phyloP scores from a whole-genome alignment of 2,329 filamentous ascomycete species.

The Decorospora gaudefroyi region DNA sequence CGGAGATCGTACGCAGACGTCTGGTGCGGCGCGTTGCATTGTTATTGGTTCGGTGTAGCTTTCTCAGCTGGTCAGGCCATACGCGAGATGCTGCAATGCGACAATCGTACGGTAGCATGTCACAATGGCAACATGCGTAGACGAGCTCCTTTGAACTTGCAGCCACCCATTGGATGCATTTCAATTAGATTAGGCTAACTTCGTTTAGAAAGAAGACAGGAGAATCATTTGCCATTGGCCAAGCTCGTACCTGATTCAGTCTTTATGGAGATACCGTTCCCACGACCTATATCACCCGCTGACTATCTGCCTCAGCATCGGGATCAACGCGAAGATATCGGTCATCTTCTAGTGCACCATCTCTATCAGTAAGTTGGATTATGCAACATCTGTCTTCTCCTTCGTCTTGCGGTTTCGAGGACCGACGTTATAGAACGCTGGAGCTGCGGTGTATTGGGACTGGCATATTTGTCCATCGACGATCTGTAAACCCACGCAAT shows the following conservation, averaged over 20 bases:
- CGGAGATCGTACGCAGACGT: slow-evolving; percentile 1
- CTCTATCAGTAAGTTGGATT: too few species aligned
- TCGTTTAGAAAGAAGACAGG: neutral
- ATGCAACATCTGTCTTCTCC: too few species aligned
- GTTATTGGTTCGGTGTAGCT: neutral
- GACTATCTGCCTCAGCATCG: too few species aligned
- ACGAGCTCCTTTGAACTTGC: neutral
- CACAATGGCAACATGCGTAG: neutral
- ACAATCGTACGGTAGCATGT: neutral
- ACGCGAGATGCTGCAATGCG: neutral
- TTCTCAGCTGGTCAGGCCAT: neutral
- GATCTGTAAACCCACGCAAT: too few species aligned
- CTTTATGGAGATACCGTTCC: too few species aligned
- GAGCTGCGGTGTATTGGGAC: too few species aligned
- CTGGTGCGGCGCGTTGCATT: neutral
- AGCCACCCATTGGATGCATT: neutral
- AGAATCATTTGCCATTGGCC: neutral
- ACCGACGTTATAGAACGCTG: too few species aligned
- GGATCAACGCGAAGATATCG: too few species aligned
- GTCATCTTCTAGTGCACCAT: too few species aligned
- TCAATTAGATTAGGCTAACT: neutral
- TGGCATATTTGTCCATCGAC: too few species aligned
- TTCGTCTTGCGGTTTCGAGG: too few species aligned
- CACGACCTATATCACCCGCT: too few species aligned
- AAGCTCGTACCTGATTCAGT: neutral